Evolutionary conservation across 306 rosid species (phyloP).

Genomic region (Acmispon strigosus): DNA sequence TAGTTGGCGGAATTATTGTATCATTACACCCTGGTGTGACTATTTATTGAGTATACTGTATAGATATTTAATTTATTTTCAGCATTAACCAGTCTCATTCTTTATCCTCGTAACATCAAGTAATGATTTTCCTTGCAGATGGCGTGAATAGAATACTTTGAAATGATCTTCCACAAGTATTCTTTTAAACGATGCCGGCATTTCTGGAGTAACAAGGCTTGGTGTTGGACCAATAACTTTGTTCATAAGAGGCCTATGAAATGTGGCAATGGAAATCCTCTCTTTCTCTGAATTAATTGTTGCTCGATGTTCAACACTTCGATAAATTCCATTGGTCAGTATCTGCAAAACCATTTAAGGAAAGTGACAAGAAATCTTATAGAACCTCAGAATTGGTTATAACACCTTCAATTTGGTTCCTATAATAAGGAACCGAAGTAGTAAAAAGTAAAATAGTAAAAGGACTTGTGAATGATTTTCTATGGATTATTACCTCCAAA

Average conservation of each 20-base stretch:
- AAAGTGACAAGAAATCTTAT: neutral
- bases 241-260: neutral
- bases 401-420: too few relatives aligned
- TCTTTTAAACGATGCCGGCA: neutral
- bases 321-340: slow-evolving; percentile 6
- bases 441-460: neutral
- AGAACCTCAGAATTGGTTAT: neutral
- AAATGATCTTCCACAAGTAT: neutral
- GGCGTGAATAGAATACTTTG: neutral
- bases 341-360: neutral
- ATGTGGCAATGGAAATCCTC: slow-evolving; percentile 17
- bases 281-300: neutral
- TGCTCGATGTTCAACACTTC: slow-evolving; percentile 17
- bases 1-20: neutral
- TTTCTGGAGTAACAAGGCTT: slow-evolving; percentile 9
- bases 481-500: neutral
- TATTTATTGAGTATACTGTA: too few relatives aligned
- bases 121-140: slow-evolving; percentile 1
- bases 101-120: neutral
- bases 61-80: too few relatives aligned
- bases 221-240: neutral
- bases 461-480: neutral
- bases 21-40: neutral
- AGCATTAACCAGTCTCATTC: neutral
- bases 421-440: too few relatives aligned